Evolutionary conservation across 495 filamentous ascomycete species (phyloP).

Genomic region (Aspergillus asperescens): DNA sequence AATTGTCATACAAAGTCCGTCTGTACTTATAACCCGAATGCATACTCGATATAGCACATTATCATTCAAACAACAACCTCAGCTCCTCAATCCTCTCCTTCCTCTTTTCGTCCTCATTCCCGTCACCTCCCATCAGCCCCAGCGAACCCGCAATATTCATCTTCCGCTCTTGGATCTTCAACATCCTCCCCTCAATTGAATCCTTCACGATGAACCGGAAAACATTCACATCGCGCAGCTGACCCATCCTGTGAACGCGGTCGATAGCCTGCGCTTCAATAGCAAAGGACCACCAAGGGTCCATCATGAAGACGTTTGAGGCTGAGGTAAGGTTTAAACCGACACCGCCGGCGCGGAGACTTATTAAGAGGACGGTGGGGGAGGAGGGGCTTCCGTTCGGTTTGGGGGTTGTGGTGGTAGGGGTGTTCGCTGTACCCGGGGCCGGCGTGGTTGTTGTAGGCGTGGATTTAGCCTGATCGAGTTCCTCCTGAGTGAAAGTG

Average conservation of each 20-base stretch:
- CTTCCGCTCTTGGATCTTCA: conserved; percentile 90
- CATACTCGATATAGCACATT: not conserved
- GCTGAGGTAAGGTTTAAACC: conserved; percentile 89
- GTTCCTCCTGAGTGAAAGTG: conserved; percentile 34
- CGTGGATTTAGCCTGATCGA: conserved; percentile 17
- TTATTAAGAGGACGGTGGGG: conserved; percentile 65
- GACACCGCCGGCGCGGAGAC: conserved; percentile 85
- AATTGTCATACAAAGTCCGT: too few species aligned
- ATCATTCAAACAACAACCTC: conserved; percentile 75
- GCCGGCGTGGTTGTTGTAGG: not conserved
- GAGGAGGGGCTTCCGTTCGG: conserved; percentile 6
- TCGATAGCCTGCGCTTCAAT: conserved; percentile 97
- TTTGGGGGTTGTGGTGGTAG: conserved; percentile 14
- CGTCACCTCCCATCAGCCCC: conserved; percentile 63
- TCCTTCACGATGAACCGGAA: conserved; percentile 80
- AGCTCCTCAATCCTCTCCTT: conserved; percentile 90
- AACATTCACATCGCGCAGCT: conserved; percentile 78
- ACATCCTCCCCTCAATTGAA: conserved; percentile 92
- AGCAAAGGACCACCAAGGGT: conserved; percentile 98
- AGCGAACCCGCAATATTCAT: conserved; percentile 79
- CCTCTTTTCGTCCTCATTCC: conserved; percentile 89
- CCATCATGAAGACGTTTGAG: conserved; percentile 93
- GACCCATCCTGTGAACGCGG: conserved; percentile 98
- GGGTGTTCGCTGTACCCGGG: conserved; percentile 22
- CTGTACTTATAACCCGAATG: too few species aligned